Evolutionary conservation across 2,329 filamentous ascomycete species (phyloP).

Genomic region (Colletotrichum ledebouriae): DNA sequence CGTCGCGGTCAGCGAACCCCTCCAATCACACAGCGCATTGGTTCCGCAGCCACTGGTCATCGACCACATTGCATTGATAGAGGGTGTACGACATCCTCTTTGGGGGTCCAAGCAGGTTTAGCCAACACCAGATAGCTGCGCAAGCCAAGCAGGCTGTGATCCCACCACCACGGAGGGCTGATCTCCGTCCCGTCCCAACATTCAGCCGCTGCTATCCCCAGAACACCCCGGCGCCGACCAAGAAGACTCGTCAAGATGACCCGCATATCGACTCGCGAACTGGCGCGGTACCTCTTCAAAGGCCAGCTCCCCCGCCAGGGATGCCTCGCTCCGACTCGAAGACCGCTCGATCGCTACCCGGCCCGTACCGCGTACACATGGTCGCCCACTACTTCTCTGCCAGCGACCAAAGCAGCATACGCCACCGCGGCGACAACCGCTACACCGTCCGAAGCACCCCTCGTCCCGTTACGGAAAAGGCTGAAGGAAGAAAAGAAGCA

Average conservation of each 20-base stretch:
- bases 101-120: neutral
- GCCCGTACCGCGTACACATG: constrained; percentile 35
- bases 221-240: constrained; percentile 3
- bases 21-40: constrained; percentile 20
- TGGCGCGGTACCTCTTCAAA: constrained; percentile 64
- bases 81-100: constrained; percentile 29
- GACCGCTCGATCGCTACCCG: constrained; percentile 28
- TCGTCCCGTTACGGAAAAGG: constrained; percentile 76
- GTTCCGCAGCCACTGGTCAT: constrained; percentile 20
- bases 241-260: constrained; percentile 52
- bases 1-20: neutral
- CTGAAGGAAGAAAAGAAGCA: constrained; percentile 79
- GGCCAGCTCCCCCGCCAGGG: constrained; percentile 59
- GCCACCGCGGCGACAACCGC: constrained; percentile 47
- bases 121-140: neutral
- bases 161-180: neutral
- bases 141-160: neutral
- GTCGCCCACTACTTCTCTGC: neutral
- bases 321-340: constrained; percentile 52
- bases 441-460: constrained; percentile 40
- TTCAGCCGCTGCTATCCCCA: neutral
- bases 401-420: constrained; percentile 42
- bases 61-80: constrained; percentile 16
- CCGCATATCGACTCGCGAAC: constrained; percentile 57
- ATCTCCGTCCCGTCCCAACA: no score